phyloP scores from a whole-genome alignment of 257 asterid genomes.

The Forsythia viridissima region DNA sequence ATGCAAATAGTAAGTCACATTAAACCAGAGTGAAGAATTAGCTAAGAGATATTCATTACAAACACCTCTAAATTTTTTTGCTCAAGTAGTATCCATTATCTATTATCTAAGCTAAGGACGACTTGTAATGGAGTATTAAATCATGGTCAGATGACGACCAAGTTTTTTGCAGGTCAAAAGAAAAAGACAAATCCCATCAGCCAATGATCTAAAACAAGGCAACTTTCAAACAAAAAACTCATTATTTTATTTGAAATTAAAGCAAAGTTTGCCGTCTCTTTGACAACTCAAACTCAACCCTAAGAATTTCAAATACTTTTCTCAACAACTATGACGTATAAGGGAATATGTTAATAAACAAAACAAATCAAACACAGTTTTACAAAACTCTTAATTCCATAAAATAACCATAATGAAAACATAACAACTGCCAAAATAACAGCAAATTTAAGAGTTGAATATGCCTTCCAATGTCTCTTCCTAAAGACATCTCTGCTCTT shows the following conservation, averaged over 20 bases:
- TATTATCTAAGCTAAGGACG: neutral
- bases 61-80: too few species aligned
- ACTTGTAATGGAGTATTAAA: neutral
- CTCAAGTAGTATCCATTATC: neutral
- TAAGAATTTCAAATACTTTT: neutral
- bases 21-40: too few species aligned
- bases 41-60: neutral
- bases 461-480: constrained; percentile 58
- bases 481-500: neutral
- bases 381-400: constrained; percentile 25
- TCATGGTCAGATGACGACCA: neutral
- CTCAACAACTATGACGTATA: constrained; percentile 25
- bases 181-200: neutral
- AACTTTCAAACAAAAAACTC: neutral
- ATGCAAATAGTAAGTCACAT: too few species aligned
- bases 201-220: neutral
- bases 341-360: constrained; percentile 17
- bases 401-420: constrained; percentile 41
- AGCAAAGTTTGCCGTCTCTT: neutral
- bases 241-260: neutral
- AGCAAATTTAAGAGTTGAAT: constrained; percentile 50
- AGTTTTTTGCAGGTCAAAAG: neutral
- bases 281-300: neutral
- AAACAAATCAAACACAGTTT: constrained; percentile 7
- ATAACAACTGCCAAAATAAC: constrained; percentile 70